Evolutionary conservation across 305 asterid genomes (phyloP).

Genomic region (Nicotiana rustica): DNA sequence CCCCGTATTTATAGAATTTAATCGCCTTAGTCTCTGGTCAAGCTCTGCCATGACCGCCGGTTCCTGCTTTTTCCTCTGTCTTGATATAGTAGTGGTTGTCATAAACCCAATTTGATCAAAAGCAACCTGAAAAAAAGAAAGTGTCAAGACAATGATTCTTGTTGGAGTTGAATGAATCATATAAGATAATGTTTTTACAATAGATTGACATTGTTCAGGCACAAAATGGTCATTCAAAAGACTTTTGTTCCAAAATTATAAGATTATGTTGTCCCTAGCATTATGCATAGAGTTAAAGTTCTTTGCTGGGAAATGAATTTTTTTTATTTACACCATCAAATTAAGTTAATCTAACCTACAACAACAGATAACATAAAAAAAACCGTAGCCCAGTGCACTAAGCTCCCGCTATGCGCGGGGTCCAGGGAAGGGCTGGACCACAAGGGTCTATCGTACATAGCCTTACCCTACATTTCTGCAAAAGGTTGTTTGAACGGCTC

Average conservation of each 20-base stretch:
- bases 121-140: slow-evolving; percentile 59
- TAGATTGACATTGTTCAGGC: background rate
- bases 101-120: slow-evolving; percentile 84
- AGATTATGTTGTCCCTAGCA: background rate
- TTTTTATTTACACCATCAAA: too few relatives aligned
- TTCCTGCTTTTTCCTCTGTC: slow-evolving; percentile 96
- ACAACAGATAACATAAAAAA: background rate
- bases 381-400: too few relatives aligned
- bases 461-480: too few relatives aligned
- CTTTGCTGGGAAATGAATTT: background rate
- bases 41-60: slow-evolving; percentile 99
- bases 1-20: slow-evolving; percentile 52
- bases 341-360: background rate
- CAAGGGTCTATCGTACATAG: too few relatives aligned
- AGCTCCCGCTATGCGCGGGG: too few relatives aligned
- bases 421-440: too few relatives aligned
- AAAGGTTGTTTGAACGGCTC: too few relatives aligned
- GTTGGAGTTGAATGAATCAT: background rate
- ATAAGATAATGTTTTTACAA: background rate
- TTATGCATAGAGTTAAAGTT: background rate
- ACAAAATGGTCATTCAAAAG: background rate
- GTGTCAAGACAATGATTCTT: background rate
- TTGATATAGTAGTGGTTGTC: slow-evolving; percentile 77
- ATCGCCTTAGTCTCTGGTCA: slow-evolving; percentile 78
- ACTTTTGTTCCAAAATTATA: background rate